phyloP scores from a whole-genome alignment of 768 basidiomycete genomes.

The Strobilomyces echinocephalus region DNA sequence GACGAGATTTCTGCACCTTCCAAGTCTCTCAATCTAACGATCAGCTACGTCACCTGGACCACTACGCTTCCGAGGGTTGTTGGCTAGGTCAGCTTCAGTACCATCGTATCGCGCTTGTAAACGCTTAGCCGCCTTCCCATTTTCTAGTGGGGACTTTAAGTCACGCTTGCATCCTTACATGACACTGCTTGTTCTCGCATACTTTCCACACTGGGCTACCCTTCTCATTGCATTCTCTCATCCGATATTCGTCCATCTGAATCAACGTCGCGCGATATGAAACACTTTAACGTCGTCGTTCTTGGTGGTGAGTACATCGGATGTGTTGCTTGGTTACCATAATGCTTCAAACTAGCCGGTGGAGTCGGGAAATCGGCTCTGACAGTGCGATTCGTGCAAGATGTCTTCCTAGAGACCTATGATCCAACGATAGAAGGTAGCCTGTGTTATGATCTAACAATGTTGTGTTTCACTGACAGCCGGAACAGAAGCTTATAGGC shows the following conservation, averaged over 20 bases:
- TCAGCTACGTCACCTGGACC: background rate
- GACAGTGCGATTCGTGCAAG: constrained; percentile 71
- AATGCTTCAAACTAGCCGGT: constrained; percentile 49
- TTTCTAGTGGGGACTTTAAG: constrained; percentile 1
- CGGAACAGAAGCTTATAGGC: constrained; percentile 63
- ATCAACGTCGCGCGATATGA: constrained; percentile 40
- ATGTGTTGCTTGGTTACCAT: background rate
- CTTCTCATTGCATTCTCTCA: constrained; percentile 9
- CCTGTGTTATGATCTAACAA: constrained; percentile 4
- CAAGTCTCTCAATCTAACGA: background rate
- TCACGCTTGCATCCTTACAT: constrained; percentile 3
- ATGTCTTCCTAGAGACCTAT: constrained; percentile 71
- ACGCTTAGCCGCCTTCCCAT: constrained; percentile 3
- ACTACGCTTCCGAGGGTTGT: too few relatives aligned
- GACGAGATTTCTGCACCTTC: background rate
- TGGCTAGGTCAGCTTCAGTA: constrained; percentile 4
- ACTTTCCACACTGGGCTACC: constrained; percentile 21
- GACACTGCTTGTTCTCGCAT: constrained; percentile 12
- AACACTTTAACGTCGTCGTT: constrained; percentile 72
- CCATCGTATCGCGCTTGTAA: background rate
- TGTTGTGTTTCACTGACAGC: constrained; percentile 5
- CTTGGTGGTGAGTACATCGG: constrained; percentile 59
- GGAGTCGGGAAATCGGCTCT: constrained; percentile 88
- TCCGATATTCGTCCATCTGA: background rate
- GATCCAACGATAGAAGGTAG: constrained; percentile 83